Base-by-base conservation (phyloP, 495 filamentous ascomycete species). In the Cetradonia linearis region DNA sequence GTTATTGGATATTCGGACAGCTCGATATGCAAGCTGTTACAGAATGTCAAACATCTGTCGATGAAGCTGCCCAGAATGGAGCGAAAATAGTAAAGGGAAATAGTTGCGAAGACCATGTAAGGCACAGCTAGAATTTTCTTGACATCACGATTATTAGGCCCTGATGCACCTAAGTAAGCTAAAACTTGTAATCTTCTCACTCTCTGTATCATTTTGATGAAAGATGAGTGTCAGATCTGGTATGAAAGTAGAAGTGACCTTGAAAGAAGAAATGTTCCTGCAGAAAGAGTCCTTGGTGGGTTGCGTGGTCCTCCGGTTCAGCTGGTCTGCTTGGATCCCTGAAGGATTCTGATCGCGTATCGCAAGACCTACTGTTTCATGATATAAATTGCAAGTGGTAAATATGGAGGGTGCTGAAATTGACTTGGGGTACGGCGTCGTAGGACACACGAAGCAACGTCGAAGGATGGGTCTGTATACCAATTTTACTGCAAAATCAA, bases 101-200 rank as follows among this genome's bases (percentile, higher is more conserved):
- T 54, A 18, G 30, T 54, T 54, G 30, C 50, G 33, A 20, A 20
- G 50, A 11, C 33, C 30, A 10, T n/a, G 3, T 34, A n/a, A 36
- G 50, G 50, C 50, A 54, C 30, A 54, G 28, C 30, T 54, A n/a
- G n/a, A 50, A n/a, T n/a, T 28, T 16, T n/a, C 34, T 10, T 34
- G 50, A 34, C 50, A 36, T 34, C 30, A 31, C 1, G 20, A 54
- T 14, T 18, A 2, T 46, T 38, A 38, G 9, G 16, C 36, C 36
- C 6, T n/a, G 9, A 20, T 23, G 11, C n/a, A 4, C 31, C 30
- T 34, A 23, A 27, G 10, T 10, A 36, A 54, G 23, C 11, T 6
- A 13, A 0, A 54, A 11, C 1, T 54, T 2, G n/a, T 3, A 18
- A 34, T 3, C 9, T 20, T 11, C 31, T 20, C 23, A 54, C 7